Conservation (phyloP, 2,329 filamentous ascomycete genomes). For the Chaetomiaceae sp. region DNA sequence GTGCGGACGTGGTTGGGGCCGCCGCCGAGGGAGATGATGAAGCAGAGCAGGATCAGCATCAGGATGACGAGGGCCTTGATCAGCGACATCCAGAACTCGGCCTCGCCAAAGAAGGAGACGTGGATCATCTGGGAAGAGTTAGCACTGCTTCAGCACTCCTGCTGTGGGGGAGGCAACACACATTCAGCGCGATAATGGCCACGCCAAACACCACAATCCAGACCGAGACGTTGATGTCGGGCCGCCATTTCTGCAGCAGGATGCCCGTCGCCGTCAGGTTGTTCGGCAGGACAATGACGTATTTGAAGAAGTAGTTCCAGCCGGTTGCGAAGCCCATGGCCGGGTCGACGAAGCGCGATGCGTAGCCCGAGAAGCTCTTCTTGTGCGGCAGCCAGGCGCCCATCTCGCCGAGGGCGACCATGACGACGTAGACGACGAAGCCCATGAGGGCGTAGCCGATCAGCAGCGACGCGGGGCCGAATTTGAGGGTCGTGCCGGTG, state of each 20-base stretch:
- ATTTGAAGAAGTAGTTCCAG: slow-evolving; percentile 47
- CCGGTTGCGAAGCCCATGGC: slow-evolving; percentile 39
- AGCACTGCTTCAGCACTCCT: background rate
- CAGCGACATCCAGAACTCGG: slow-evolving; percentile 45
- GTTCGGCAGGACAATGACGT: slow-evolving; percentile 36
- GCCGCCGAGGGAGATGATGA: slow-evolving; percentile 39
- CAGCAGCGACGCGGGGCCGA: slow-evolving; percentile 40
- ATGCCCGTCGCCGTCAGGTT: slow-evolving; percentile 38
- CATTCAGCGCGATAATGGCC: slow-evolving; percentile 34
- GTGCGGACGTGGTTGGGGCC: slow-evolving; percentile 35
- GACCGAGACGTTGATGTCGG: slow-evolving; percentile 36
- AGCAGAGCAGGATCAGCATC: slow-evolving; percentile 36
- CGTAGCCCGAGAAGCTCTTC: slow-evolving; percentile 62
- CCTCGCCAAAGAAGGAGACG: slow-evolving; percentile 42
- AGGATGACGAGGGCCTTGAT: slow-evolving; percentile 43
- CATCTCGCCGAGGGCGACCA: slow-evolving; percentile 67
- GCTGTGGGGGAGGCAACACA: slow-evolving; percentile 18
- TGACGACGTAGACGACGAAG: slow-evolving; percentile 55
- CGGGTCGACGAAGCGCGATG: slow-evolving; percentile 56
- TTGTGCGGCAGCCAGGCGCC: slow-evolving; percentile 60
- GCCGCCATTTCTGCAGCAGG: slow-evolving; percentile 37
- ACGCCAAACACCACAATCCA: slow-evolving; percentile 36
- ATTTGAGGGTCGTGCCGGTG: slow-evolving; percentile 45
- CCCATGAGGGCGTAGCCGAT: slow-evolving; percentile 41
- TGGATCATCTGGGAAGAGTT: slow-evolving; percentile 30